phyloP scores from a whole-genome alignment of 495 filamentous ascomycete species.

The Penicillium canariense region DNA sequence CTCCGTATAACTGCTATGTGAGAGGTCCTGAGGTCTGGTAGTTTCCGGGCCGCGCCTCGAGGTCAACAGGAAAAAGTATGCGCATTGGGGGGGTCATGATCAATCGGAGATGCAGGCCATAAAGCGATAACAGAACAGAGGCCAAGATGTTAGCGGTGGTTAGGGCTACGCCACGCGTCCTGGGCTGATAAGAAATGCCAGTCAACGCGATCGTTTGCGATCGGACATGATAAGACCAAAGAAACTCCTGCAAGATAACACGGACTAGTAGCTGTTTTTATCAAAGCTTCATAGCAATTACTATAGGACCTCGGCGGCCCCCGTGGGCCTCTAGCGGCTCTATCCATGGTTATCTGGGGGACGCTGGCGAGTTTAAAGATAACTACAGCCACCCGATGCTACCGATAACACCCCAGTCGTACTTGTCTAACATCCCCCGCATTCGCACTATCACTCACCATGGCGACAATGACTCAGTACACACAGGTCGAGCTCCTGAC shows the following conservation, averaged over 20 bases:
- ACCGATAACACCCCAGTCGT: background rate
- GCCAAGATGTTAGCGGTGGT: background rate
- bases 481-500: slow-evolving; percentile 35
- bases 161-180: background rate
- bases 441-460: background rate
- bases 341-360: background rate
- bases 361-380: background rate
- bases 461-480: slow-evolving; percentile 16
- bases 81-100: background rate
- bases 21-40: background rate
- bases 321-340: background rate
- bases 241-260: background rate
- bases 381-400: background rate
- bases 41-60: background rate
- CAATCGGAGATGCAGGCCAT: background rate
- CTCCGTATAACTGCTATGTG: background rate
- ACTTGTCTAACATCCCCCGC: background rate
- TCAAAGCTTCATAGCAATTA: background rate
- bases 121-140: background rate
- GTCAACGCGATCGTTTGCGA: background rate
- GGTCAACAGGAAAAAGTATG: background rate
- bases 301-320: background rate
- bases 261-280: background rate
- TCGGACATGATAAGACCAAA: background rate
- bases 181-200: background rate